A percentile compares a stretch with the other conserved stretches of the same genome.
These are phyloP conservation scores for Rhodotorula sp. DNA, from an alignment of 1,284 basidiomycete species.

Conservation along the genomic window DNA sequence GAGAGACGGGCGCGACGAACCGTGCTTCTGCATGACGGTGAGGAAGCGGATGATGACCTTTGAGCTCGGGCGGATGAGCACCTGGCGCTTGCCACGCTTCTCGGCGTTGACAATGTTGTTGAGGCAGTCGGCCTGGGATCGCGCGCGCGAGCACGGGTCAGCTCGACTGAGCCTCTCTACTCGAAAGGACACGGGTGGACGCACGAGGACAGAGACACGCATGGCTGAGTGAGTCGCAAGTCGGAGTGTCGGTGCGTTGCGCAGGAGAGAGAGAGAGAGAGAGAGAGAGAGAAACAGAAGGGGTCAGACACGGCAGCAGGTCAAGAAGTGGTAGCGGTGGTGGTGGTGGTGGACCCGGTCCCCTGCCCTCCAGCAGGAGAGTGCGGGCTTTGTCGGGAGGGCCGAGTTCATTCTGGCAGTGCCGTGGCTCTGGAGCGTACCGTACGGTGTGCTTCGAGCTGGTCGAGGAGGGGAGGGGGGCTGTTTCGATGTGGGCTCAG, in stretches of 20 bases:
- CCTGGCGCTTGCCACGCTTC: constrained; percentile 93
- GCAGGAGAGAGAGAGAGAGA: neutral
- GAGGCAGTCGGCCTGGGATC: constrained; percentile 35
- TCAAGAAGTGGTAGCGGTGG: neutral
- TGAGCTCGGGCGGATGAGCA: constrained; percentile 88
- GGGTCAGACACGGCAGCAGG: neutral
- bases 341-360: constrained; percentile 7
- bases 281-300: neutral
- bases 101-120: constrained; percentile 73
- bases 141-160: neutral
- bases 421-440: constrained; percentile 16
- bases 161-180: neutral
- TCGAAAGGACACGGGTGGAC: neutral
- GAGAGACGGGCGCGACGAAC: neutral
- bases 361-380: constrained; percentile 4
- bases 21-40: constrained; percentile 95
- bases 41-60: constrained; percentile 97
- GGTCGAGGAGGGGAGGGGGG: neutral
- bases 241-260: neutral
- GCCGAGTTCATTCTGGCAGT: neutral
- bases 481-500: neutral
- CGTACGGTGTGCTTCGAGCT: constrained; percentile 10
- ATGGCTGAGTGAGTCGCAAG: constrained; percentile 20
- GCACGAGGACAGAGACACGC: constrained; percentile 45
- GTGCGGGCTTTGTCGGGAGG: neutral